Evolutionary conservation across 225 moss, liverwort and hornwort genomes (phyloP).

Genomic region (Rhytidiadelphus loreus): DNA sequence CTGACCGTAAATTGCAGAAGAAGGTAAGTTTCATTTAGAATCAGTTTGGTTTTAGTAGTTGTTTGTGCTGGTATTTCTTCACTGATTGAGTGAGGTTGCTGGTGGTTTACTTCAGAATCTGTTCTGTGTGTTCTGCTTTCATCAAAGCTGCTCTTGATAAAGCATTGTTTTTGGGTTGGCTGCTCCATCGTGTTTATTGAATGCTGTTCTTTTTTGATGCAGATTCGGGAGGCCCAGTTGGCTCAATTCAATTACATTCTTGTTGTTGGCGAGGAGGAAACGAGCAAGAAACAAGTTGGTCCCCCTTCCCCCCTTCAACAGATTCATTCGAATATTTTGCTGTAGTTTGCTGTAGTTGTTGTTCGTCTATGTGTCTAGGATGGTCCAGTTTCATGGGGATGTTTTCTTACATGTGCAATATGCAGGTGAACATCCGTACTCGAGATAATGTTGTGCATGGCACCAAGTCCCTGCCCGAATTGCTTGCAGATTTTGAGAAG

Average conservation of each 20-base stretch:
- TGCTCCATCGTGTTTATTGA: background rate
- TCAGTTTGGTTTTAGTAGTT: background rate
- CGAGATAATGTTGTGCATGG: constrained; percentile 71
- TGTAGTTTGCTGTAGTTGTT: background rate
- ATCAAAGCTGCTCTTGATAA: background rate
- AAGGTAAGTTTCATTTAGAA: constrained; percentile 20
- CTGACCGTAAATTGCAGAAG: constrained; percentile 60
- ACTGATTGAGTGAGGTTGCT: background rate
- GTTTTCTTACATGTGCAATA: background rate
- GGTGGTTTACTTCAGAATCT: background rate
- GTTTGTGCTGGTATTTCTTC: background rate
- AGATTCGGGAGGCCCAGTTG: constrained; percentile 89
- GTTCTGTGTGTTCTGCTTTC: background rate
- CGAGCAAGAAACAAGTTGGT: constrained; percentile 37
- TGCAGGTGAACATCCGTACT: constrained; percentile 78
- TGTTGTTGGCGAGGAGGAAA: constrained; percentile 86
- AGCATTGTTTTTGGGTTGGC: background rate
- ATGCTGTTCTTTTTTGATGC: background rate
- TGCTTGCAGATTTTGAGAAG: constrained; percentile 55
- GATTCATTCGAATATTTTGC: background rate
- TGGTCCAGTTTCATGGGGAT: background rate
- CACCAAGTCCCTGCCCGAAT: constrained; percentile 44
- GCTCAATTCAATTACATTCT: constrained; percentile 96
- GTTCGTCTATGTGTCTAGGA: background rate
- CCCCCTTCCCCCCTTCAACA: background rate